Conservation (phyloP, 176 grass and related monocot species). For the Triticum monococcum region DNA sequence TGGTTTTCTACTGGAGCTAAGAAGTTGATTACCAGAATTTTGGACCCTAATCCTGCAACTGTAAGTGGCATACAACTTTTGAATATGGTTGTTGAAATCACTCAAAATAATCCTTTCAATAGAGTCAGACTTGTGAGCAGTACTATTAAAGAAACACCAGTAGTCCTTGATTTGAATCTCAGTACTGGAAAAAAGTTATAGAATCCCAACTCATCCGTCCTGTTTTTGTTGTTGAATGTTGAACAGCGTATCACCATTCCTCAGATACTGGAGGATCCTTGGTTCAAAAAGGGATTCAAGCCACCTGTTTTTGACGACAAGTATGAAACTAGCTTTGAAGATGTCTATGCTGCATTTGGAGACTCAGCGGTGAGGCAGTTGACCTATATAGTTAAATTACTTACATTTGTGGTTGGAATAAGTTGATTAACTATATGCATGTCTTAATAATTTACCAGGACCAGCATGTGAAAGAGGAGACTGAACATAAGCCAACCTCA, state of each 20-base stretch:
- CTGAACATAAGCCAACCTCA: conserved; percentile 78
- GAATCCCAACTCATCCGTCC: conserved; percentile 11
- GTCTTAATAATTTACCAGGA: conserved; percentile 56
- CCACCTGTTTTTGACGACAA: conserved; percentile 80
- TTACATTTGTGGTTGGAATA: conserved; percentile 12
- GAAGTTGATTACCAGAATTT: conserved; percentile 79
- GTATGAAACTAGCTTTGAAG: conserved; percentile 75
- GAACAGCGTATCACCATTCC: conserved; percentile 79
- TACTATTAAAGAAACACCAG: background rate
- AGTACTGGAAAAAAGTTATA: background rate
- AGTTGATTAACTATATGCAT: conserved; percentile 11
- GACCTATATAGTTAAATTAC: conserved; percentile 24
- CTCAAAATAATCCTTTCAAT: background rate
- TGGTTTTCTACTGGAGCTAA: conserved; percentile 93
- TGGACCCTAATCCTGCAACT: conserved; percentile 77
- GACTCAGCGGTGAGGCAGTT: conserved; percentile 84
- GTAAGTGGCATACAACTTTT: conserved; percentile 51
- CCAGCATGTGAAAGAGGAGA: conserved; percentile 82
- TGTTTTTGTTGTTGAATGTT: conserved; percentile 21
- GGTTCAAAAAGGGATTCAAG: conserved; percentile 95
- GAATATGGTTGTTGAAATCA: background rate
- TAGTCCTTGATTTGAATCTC: background rate
- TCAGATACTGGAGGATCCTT: conserved; percentile 90
- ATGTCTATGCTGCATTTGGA: conserved; percentile 91
- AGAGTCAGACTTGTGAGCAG: background rate